Evolutionary conservation across 179 eudicot genomes (phyloP).

Genomic region (Silene coronaria): DNA sequence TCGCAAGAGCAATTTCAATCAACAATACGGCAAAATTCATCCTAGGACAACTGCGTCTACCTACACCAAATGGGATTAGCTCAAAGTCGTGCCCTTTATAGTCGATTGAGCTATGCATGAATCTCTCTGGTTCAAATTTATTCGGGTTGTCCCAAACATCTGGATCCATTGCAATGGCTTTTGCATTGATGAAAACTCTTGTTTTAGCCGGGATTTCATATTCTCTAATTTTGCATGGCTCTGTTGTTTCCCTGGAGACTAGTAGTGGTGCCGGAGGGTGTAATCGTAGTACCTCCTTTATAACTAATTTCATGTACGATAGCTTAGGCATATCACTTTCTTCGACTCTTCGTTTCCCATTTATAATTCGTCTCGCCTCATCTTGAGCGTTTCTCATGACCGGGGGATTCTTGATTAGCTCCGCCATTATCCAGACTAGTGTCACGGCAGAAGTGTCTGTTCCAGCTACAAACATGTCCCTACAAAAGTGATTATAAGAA

Average conservation of each 20-base stretch:
- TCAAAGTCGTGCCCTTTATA: slow-evolving; percentile 41
- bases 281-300: slow-evolving; percentile 40
- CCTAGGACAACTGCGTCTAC: slow-evolving; percentile 47
- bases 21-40: slow-evolving; percentile 21
- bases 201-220: slow-evolving; percentile 39
- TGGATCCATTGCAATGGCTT: slow-evolving; percentile 35
- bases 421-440: slow-evolving; percentile 44
- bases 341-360: slow-evolving; percentile 26
- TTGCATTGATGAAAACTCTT: slow-evolving; percentile 34
- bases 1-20: slow-evolving; percentile 42
- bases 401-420: slow-evolving; percentile 38
- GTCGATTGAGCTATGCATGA: slow-evolving; percentile 28
- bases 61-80: slow-evolving; percentile 45
- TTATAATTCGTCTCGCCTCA: slow-evolving; percentile 30
- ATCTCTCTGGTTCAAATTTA: slow-evolving; percentile 42
- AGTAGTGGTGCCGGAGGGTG: slow-evolving; percentile 40
- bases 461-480: slow-evolving; percentile 52
- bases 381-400: slow-evolving; percentile 34
- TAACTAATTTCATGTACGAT: slow-evolving; percentile 26
- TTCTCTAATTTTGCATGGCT: slow-evolving; percentile 27
- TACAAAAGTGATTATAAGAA: slow-evolving; percentile 7
- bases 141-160: slow-evolving; percentile 32
- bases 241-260: slow-evolving; percentile 36
- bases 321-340: slow-evolving; percentile 35
- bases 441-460: slow-evolving; percentile 41